phyloP scores from a whole-genome alignment of 768 basidiomycete genomes.

The Russula abietina region DNA sequence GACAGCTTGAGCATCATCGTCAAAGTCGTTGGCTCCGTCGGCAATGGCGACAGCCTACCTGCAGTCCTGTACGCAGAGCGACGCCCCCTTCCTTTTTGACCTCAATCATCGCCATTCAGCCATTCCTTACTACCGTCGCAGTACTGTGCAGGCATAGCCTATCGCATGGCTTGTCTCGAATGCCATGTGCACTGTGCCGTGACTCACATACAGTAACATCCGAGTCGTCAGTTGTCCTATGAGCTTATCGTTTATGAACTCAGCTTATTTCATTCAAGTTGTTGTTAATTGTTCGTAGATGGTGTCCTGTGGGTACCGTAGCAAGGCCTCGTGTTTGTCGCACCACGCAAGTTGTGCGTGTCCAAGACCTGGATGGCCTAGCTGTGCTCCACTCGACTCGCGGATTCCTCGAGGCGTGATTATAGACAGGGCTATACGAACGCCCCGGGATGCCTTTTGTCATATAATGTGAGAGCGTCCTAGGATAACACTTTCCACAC shows the following conservation, averaged over 20 bases:
- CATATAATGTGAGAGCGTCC: not conserved
- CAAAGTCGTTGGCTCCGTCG: too few species aligned
- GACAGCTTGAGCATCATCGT: too few species aligned
- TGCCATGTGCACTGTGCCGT: too few species aligned
- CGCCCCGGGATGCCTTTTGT: not conserved
- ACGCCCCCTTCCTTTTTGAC: too few species aligned
- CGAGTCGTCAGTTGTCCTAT: too few species aligned
- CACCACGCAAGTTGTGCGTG: not conserved
- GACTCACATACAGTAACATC: too few species aligned
- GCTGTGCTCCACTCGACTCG: not conserved
- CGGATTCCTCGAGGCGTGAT: not conserved
- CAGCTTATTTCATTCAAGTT: not conserved
- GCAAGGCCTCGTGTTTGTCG: not conserved
- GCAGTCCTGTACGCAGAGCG: too few species aligned
- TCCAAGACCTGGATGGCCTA: not conserved
- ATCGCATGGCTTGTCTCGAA: too few species aligned
- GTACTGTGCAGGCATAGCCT: too few species aligned
- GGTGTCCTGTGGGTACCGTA: not conserved
- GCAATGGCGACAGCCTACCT: too few species aligned
- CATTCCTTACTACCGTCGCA: too few species aligned
- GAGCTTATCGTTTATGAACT: not conserved
- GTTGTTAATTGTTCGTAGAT: not conserved
- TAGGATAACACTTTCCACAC: not conserved
- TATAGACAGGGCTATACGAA: not conserved
- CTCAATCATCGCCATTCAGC: too few species aligned